Evolutionary conservation across 2,329 filamentous ascomycete species (phyloP).

Genomic region (Aspergillaceae sp.): DNA sequence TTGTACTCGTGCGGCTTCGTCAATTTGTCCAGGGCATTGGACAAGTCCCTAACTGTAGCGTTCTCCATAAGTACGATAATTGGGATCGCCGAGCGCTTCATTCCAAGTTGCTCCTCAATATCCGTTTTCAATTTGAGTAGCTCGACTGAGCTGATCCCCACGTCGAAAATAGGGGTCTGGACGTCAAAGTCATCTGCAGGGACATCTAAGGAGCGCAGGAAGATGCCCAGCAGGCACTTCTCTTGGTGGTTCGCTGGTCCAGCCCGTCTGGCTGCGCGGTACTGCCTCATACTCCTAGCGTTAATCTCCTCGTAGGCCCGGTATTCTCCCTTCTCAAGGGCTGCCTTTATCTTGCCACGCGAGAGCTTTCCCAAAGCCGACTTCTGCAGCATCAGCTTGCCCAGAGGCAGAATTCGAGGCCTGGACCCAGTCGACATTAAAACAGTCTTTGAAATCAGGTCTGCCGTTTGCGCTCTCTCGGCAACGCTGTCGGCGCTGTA

Average conservation of each 20-base stretch:
- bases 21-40: slow-evolving; percentile 14
- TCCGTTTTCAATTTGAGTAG: slow-evolving; percentile 33
- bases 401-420: slow-evolving; percentile 9
- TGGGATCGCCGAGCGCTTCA: slow-evolving; percentile 27
- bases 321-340: slow-evolving; percentile 38
- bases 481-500: slow-evolving; percentile 6
- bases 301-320: slow-evolving; percentile 24
- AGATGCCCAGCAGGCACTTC: slow-evolving; percentile 2
- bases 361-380: slow-evolving; percentile 11
- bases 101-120: slow-evolving; percentile 21
- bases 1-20: slow-evolving; percentile 21
- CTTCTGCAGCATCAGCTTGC: slow-evolving; percentile 4
- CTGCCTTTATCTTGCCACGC: slow-evolving; percentile 11
- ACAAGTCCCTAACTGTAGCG: slow-evolving; percentile 39
- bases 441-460: slow-evolving; percentile 4
- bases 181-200: slow-evolving; percentile 8
- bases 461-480: slow-evolving; percentile 2
- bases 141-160: slow-evolving; percentile 31
- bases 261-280: neutral
- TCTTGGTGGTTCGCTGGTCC: slow-evolving; percentile 5
- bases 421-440: slow-evolving; percentile 5
- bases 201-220: slow-evolving; percentile 4
- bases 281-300: neutral
- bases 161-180: slow-evolving; percentile 15
- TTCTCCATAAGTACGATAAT: slow-evolving; percentile 28